Conservation (phyloP, 2,329 filamentous ascomycete genomes). For the Phaeosphaeriaceae sp. region DNA sequence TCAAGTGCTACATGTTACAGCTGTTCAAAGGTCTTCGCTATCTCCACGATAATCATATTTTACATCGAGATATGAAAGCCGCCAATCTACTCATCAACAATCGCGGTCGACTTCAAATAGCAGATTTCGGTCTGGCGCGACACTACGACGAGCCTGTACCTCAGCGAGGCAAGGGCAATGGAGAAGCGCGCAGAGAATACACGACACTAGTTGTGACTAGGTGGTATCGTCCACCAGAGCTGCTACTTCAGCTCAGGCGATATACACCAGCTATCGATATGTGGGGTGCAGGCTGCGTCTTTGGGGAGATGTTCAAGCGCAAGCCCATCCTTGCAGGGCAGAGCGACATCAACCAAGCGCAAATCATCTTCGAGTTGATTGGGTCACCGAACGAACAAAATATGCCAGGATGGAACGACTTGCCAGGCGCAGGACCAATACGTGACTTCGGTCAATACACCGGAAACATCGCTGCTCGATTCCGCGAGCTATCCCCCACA, state of each 20-base stretch:
- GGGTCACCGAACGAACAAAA: slow-evolving; percentile 87
- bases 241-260: slow-evolving; percentile 82
- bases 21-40: slow-evolving; percentile 89
- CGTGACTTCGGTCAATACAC: slow-evolving; percentile 65
- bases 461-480: slow-evolving; percentile 75
- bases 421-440: slow-evolving; percentile 82
- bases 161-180: slow-evolving; percentile 76
- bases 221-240: slow-evolving; percentile 95
- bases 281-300: slow-evolving; percentile 99
- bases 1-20: slow-evolving; percentile 98
- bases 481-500: slow-evolving; percentile 74
- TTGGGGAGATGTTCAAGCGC: slow-evolving; percentile 95
- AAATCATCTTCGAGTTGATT: slow-evolving; percentile 92
- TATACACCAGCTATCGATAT: slow-evolving; percentile 99
- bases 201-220: slow-evolving; percentile 95
- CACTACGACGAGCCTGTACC: slow-evolving; percentile 89
- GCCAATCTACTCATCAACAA: slow-evolving; percentile 98
- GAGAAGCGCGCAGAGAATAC: slow-evolving; percentile 87
- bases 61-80: slow-evolving; percentile 98
- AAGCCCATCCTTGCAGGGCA: slow-evolving; percentile 92
- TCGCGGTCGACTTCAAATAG: slow-evolving; percentile 90
- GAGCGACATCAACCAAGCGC: slow-evolving; percentile 86
- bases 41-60: slow-evolving; percentile 81
- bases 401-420: slow-evolving; percentile 87
- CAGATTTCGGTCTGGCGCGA: slow-evolving; percentile 92